These are phyloP conservation scores for Cytospora paraplurivora DNA, from an alignment of 2,329 filamentous ascomycete species.

Conservation along the genomic window DNA sequence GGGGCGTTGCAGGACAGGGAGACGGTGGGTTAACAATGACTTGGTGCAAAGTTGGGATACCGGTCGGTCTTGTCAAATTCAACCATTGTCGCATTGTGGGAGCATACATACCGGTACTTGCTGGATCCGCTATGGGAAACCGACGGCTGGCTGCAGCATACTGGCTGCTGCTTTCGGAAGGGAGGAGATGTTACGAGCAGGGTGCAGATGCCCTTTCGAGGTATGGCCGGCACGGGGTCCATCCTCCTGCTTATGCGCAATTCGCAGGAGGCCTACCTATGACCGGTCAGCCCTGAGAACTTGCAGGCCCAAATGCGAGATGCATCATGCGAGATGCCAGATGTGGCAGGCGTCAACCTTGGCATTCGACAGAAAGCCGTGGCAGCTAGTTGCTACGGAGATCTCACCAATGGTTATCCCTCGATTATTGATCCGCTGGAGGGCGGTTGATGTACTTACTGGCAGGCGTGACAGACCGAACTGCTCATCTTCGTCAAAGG, in stretches of 20 bases:
- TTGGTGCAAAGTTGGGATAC: neutral
- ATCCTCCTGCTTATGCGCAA: neutral
- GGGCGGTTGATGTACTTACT: neutral
- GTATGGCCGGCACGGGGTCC: neutral
- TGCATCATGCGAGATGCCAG: neutral
- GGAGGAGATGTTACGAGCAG: neutral
- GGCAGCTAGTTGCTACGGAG: conserved; percentile 1
- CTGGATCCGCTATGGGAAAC: neutral
- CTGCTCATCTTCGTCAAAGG: neutral
- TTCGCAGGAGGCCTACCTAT: neutral
- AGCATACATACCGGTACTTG: neutral
- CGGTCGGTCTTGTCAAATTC: neutral
- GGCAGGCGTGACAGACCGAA: neutral
- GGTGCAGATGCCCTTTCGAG: neutral
- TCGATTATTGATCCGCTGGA: neutral
- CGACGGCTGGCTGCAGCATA: neutral
- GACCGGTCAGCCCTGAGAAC: neutral
- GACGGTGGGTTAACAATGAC: neutral
- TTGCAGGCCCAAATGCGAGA: neutral
- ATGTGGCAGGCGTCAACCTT: conserved; percentile 5
- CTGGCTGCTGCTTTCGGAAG: neutral
- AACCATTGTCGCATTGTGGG: neutral
- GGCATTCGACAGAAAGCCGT: conserved; percentile 13
- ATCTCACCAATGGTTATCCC: neutral
- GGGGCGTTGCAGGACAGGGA: neutral